Evolutionary conservation across 148 eudicot species (phyloP).

Genomic region (Chenopodium quinoa): DNA sequence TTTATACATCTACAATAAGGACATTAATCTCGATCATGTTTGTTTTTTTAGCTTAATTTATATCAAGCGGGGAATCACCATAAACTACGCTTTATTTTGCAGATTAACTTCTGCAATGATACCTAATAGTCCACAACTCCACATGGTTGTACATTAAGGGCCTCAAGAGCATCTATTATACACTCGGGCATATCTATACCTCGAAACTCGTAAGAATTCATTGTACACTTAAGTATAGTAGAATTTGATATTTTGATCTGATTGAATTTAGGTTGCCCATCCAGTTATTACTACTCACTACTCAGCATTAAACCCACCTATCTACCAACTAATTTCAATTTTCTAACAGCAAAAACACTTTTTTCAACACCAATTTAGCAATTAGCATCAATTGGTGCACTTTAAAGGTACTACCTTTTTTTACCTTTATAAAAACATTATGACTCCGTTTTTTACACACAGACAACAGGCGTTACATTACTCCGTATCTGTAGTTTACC

Average conservation of each 20-base stretch:
- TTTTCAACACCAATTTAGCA: background rate
- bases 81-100: background rate
- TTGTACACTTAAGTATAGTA: too few relatives aligned
- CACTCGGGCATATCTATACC: background rate
- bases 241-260: background rate
- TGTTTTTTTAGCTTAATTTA: background rate
- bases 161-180: background rate
- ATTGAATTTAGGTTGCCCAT: background rate
- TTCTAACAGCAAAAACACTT: background rate
- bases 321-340: background rate
- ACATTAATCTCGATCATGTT: background rate
- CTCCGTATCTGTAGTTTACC: background rate
- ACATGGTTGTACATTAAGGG: background rate
- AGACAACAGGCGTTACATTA: background rate
- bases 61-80: background rate
- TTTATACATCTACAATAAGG: background rate
- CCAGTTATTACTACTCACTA: background rate
- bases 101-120: background rate
- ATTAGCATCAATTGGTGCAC: background rate
- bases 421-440: too few relatives aligned
- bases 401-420: background rate
- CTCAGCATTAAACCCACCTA: background rate
- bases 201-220: too few relatives aligned
- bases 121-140: background rate
- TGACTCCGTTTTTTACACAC: background rate